A percentile compares a stretch with the other conserved stretches of the same genome.
These are phyloP conservation scores for Ilex paraguariensis DNA, from an alignment of 305 asterid genomes.

Conservation along the genomic window DNA sequence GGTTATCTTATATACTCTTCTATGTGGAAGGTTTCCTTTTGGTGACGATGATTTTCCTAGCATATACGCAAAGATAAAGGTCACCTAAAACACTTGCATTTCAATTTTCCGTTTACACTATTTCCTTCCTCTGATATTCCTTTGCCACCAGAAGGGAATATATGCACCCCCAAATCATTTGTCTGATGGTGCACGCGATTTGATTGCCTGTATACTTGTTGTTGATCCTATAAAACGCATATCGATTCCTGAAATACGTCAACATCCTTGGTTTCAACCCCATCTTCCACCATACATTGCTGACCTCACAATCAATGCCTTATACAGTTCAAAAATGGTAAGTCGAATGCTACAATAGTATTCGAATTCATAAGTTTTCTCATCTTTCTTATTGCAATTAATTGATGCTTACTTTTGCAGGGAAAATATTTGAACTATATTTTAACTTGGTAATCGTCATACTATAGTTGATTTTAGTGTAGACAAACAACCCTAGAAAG, in stretches of 20 bases:
- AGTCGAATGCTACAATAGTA: neutral
- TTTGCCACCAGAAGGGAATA: constrained; percentile 37
- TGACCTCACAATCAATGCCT: constrained; percentile 19
- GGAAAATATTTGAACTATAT: too few relatives aligned
- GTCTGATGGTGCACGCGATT: constrained; percentile 42
- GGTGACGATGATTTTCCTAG: neutral
- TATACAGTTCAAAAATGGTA: constrained; percentile 31
- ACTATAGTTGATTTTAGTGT: too few relatives aligned
- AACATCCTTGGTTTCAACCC: constrained; percentile 63
- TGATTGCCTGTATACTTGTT: constrained; percentile 52
- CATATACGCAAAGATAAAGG: neutral
- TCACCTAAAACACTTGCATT: neutral
- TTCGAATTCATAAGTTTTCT: too few relatives aligned
- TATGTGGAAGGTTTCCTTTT: neutral
- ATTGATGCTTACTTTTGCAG: too few relatives aligned
- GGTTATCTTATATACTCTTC: neutral
- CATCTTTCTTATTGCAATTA: too few relatives aligned
- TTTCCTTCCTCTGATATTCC: too few relatives aligned
- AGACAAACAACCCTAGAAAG: too few relatives aligned
- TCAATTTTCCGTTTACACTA: too few relatives aligned
- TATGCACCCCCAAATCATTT: constrained; percentile 37
- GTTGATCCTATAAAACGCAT: constrained; percentile 65
- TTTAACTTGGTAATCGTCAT: too few relatives aligned
- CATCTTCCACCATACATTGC: constrained; percentile 44
- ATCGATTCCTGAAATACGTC: constrained; percentile 50